Percentiles rank a stretch among this genome's conserved stretches.
phyloP scores from a whole-genome alignment of 1,284 basidiomycete genomes.

The Fistulina hepatica region DNA sequence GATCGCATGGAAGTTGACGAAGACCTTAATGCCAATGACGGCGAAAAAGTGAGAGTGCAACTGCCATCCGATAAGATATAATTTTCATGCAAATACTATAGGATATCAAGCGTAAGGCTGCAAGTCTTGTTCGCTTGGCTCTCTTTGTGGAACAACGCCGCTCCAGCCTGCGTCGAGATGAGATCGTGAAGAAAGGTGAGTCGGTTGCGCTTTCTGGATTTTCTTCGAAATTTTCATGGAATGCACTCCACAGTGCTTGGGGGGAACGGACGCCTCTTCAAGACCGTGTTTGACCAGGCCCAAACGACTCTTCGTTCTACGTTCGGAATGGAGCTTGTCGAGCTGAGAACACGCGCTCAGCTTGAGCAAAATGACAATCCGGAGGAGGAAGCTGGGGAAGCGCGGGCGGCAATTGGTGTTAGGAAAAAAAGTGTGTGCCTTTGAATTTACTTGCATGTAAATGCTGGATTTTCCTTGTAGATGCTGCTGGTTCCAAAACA shows the following conservation, averaged over 20 bases:
- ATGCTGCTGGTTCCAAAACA: constrained; percentile 50
- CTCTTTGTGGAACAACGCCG: constrained; percentile 61
- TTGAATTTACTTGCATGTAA: constrained; percentile 2
- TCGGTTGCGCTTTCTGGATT: constrained; percentile 1
- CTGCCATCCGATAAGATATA: background rate
- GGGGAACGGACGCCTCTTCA: constrained; percentile 44
- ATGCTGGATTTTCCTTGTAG: constrained; percentile 29
- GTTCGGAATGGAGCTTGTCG: constrained; percentile 68
- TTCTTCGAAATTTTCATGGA: background rate
- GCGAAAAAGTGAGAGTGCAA: constrained; percentile 15
- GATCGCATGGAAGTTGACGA: constrained; percentile 24
- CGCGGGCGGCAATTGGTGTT: constrained; percentile 38
- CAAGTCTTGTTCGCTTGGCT: constrained; percentile 60
- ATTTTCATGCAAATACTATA: constrained; percentile 18
- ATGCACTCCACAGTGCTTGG: constrained; percentile 41
- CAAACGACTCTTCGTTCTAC: constrained; percentile 46
- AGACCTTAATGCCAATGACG: constrained; percentile 25
- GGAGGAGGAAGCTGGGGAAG: constrained; percentile 32
- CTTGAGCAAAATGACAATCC: constrained; percentile 33
- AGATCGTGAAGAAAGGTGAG: constrained; percentile 68
- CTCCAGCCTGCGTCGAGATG: constrained; percentile 51
- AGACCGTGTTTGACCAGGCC: constrained; percentile 42
- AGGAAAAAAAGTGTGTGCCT: constrained; percentile 35
- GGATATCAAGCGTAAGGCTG: constrained; percentile 48
- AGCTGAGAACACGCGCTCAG: constrained; percentile 54